phyloP scores from a whole-genome alignment of 805 yeast species.

The Candida hungchunana region DNA sequence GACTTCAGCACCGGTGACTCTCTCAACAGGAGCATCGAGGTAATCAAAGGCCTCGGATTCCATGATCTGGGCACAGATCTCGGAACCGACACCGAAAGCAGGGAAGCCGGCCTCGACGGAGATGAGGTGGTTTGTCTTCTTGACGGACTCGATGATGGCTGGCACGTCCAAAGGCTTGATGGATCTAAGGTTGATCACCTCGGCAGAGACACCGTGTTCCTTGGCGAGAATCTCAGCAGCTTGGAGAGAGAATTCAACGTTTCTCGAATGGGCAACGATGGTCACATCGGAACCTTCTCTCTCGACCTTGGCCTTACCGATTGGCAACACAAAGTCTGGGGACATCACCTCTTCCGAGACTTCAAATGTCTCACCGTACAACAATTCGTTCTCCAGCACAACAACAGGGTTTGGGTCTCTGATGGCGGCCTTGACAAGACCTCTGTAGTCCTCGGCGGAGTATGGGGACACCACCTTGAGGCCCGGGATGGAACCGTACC shows the following conservation, averaged over 20 bases:
- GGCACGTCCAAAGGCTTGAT: slow-evolving; percentile 95
- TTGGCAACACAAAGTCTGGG: slow-evolving; percentile 86
- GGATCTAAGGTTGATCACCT: slow-evolving; percentile 92
- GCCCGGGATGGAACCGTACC: slow-evolving; percentile 99
- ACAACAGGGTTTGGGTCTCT: slow-evolving; percentile 99
- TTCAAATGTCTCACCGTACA: slow-evolving; percentile 89
- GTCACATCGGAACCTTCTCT: slow-evolving; percentile 88
- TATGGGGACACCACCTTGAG: slow-evolving; percentile 94
- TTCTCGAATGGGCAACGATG: slow-evolving; percentile 87
- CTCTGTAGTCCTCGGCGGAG: slow-evolving; percentile 94
- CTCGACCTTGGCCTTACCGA: slow-evolving; percentile 95
- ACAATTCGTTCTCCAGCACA: slow-evolving; percentile 91
- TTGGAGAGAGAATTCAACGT: slow-evolving; percentile 77
- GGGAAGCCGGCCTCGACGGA: slow-evolving; percentile 98
- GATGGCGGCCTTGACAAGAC: slow-evolving; percentile 91
- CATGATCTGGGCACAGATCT: slow-evolving; percentile 95
- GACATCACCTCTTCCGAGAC: slow-evolving; percentile 85
- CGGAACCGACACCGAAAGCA: slow-evolving; percentile 97
- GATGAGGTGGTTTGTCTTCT: slow-evolving; percentile 94
- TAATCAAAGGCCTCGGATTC: slow-evolving; percentile 97
- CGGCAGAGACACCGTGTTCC: slow-evolving; percentile 84
- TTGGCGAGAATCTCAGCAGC: slow-evolving; percentile 86
- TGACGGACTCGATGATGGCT: slow-evolving; percentile 79
- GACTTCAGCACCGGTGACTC: slow-evolving; percentile 99
- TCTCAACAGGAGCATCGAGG: slow-evolving; percentile 96